Evolutionary conservation across 2,329 filamentous ascomycete genomes (phyloP), one percentile per base, ranked within the genome.

Genomic region (Rhinocladiella mackenziei): DNA sequence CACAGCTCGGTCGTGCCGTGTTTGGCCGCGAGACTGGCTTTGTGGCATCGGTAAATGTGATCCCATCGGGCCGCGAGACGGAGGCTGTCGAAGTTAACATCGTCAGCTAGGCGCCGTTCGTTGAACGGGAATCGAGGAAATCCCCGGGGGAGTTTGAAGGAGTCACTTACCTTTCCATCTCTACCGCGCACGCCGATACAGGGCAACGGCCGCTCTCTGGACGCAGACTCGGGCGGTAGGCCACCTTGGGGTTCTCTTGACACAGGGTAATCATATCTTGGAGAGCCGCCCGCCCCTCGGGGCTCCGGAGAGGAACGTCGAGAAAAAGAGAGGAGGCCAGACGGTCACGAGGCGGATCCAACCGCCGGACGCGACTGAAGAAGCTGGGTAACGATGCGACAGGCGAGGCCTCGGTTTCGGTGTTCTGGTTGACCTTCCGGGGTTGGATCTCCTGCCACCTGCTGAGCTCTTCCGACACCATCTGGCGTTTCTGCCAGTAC

Each of bases 241-340:
- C 37, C 25, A 55, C 51, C 44, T 52, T 38, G 41, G 48, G 36
- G 14, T 51, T 39, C 43, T 51, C 30, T 47, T 44, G 8, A 47
- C 39, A 58, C 11, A 58, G 48, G 3, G 40, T 32, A 20, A 57
- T 56, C 29, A 58, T 43, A 41, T 58, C 46, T 23, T 39, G 23
- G 29, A 58, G 55, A 28, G 44, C 43, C 22, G 35, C 35, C 37
- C 30, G 38, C 26, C 55, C 53, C 48, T 43, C 26, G 13, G 45
- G 39, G 38, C 54, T 59, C 33, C 46, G 43, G 47, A 59, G 42
- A 35, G 51, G 25, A 53, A 45, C 48, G 38, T 45, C 38, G 15
- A 48, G 35, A 44, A 58, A 58, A 29, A 59, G 45, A 14, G 11
- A 46, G 30, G 38, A 50, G 50, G 54, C 54, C 29, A 59, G 40